Percentiles rank a stretch among this genome's conserved stretches.
Conservation (phyloP, 768 basidiomycete species). For the Tremella fuciformis region DNA sequence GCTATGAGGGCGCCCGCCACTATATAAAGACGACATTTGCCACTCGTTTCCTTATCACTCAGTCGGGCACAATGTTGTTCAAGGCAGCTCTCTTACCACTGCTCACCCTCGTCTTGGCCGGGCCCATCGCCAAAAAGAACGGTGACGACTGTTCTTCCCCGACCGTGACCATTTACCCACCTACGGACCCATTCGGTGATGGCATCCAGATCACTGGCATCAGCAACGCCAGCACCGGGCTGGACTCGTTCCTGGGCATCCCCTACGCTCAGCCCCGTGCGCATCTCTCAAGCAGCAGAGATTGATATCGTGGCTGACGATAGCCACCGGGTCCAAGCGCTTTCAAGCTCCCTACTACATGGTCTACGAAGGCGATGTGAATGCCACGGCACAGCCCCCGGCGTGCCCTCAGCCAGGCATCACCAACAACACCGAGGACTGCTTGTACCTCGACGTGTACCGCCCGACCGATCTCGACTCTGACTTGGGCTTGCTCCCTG, state of each 20-base stretch:
- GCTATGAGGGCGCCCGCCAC: too few species aligned
- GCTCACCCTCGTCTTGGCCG: not conserved
- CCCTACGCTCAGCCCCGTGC: slow-evolving; percentile 46
- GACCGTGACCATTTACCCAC: slow-evolving; percentile 33
- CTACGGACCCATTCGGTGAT: slow-evolving; percentile 14
- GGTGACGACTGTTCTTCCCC: slow-evolving; percentile 8
- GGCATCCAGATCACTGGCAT: slow-evolving; percentile 29
- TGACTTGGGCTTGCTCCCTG: slow-evolving; percentile 51
- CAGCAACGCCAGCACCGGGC: slow-evolving; percentile 16
- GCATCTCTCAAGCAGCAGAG: slow-evolving; percentile 4
- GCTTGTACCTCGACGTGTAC: slow-evolving; percentile 58
- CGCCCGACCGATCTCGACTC: slow-evolving; percentile 51
- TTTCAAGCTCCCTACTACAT: slow-evolving; percentile 33
- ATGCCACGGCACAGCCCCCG: slow-evolving; percentile 31
- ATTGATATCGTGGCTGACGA: not conserved
- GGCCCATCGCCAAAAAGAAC: not conserved
- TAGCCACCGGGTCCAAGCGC: slow-evolving; percentile 25
- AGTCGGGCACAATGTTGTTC: slow-evolving; percentile 1
- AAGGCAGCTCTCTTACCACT: not conserved
- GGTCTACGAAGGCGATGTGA: slow-evolving; percentile 28
- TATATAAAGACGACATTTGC: too few species aligned
- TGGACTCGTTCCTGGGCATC: slow-evolving; percentile 45
- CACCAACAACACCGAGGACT: slow-evolving; percentile 53
- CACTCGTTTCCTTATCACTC: not conserved
- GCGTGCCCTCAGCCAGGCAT: slow-evolving; percentile 38